These are phyloP conservation scores for Acorus gramineus DNA, from an alignment of 106 monocot genomes.

Conservation along the genomic window DNA sequence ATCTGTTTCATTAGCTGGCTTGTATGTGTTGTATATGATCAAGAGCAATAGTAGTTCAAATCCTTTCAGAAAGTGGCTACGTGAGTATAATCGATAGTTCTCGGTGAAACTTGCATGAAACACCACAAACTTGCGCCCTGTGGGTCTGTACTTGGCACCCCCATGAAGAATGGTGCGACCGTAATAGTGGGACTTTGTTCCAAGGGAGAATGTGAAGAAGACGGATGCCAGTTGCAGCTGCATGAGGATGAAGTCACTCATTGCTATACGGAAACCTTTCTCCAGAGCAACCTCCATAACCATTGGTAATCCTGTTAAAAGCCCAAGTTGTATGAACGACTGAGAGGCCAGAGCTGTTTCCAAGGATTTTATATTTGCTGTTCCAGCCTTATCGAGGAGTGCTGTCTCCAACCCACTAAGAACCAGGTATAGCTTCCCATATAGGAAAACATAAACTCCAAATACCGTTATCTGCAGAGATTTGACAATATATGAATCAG, in stretches of 20 bases:
- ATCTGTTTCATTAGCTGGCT: conserved; percentile 34
- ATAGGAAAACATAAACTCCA: conserved; percentile 60
- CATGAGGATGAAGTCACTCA: conserved; percentile 75
- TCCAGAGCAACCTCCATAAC: conserved; percentile 70
- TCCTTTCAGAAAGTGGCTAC: conserved; percentile 92
- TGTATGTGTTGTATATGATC: conserved; percentile 43
- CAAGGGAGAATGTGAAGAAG: conserved; percentile 83
- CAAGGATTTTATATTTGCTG: conserved; percentile 53
- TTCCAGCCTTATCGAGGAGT: conserved; percentile 28
- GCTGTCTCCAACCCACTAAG: conserved; percentile 61
- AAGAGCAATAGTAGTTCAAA: conserved; percentile 70
- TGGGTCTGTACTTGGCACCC: conserved; percentile 64
- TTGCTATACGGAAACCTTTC: conserved; percentile 53
- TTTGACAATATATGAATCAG: no score
- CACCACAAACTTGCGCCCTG: conserved; percentile 69
- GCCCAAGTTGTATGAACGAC: conserved; percentile 66
- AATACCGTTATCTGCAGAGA: conserved; percentile 52
- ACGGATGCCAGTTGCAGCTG: conserved; percentile 65
- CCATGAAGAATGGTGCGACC: conserved; percentile 76
- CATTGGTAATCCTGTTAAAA: conserved; percentile 78
- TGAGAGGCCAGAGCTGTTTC: conserved; percentile 76
- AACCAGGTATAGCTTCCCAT: conserved; percentile 63
- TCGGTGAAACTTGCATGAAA: conserved; percentile 77
- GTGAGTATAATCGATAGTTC: conserved; percentile 78
- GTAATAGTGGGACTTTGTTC: conserved; percentile 72